These are phyloP conservation scores for Nemania abortiva DNA, from an alignment of 2,329 filamentous ascomycete genomes.

Conservation along the genomic window DNA sequence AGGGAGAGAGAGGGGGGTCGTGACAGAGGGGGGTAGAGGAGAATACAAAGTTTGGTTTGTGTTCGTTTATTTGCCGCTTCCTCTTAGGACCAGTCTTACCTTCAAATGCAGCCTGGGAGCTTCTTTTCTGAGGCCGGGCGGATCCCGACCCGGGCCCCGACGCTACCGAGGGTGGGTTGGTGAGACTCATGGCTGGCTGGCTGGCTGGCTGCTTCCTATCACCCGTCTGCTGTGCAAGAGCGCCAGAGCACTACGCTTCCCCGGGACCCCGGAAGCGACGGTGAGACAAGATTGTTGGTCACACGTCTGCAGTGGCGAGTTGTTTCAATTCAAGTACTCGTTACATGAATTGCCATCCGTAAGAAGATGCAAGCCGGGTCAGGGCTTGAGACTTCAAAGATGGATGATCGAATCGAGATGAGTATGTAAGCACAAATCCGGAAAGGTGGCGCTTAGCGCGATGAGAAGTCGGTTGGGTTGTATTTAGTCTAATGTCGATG, in stretches of 20 bases:
- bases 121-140: conserved; percentile 65
- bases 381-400: not conserved
- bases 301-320: not conserved
- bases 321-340: not conserved
- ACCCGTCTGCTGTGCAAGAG: conserved; percentile 21
- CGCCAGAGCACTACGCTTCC: conserved; percentile 11
- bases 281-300: not conserved
- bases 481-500: no score
- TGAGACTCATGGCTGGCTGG: conserved; percentile 61
- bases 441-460: no score
- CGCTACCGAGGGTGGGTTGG: conserved; percentile 64
- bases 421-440: no score
- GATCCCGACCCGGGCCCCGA: conserved; percentile 63
- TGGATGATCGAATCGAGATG: no score
- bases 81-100: conserved; percentile 55
- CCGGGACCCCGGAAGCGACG: conserved; percentile 20
- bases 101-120: conserved; percentile 71
- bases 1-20: not conserved
- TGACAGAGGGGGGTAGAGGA: conserved; percentile 34
- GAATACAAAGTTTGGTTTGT: conserved; percentile 14
- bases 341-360: not conserved
- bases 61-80: not conserved
- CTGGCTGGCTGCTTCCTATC: conserved; percentile 1
- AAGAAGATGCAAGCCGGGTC: not conserved
- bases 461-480: no score